phyloP scores from a whole-genome alignment of 129 eudicot genomes.

The Logfia minima region DNA sequence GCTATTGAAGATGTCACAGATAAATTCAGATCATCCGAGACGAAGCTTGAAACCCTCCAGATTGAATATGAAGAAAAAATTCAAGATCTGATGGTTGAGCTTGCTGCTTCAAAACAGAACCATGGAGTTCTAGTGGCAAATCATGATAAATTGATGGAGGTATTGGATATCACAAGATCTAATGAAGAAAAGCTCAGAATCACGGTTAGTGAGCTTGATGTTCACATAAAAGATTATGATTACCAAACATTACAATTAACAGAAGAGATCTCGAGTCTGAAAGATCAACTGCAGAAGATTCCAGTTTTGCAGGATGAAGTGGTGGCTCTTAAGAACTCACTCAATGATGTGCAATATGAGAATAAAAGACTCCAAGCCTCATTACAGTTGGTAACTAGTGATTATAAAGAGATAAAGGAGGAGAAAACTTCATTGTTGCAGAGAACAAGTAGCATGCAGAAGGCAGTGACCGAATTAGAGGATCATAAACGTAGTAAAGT shows the following conservation, averaged over 20 bases:
- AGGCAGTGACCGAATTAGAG: slow-evolving; percentile 45
- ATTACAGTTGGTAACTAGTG: slow-evolving; percentile 45
- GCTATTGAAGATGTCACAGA: slow-evolving; percentile 43
- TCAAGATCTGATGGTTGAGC: slow-evolving; percentile 36
- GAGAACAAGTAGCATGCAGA: slow-evolving; percentile 48
- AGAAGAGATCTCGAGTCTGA: slow-evolving; percentile 54
- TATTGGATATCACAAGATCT: slow-evolving; percentile 39
- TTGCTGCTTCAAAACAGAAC: slow-evolving; percentile 42
- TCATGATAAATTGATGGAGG: slow-evolving; percentile 36
- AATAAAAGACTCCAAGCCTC: slow-evolving; percentile 52
- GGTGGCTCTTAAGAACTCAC: slow-evolving; percentile 50
- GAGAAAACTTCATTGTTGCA: slow-evolving; percentile 45
- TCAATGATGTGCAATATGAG: slow-evolving; percentile 48
- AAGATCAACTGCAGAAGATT: slow-evolving; percentile 45
- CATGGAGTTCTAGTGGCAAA: slow-evolving; percentile 41
- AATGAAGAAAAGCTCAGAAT: slow-evolving; percentile 50
- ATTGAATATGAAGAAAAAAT: slow-evolving; percentile 42
- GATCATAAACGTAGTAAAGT: slow-evolving; percentile 41
- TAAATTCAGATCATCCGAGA: slow-evolving; percentile 36
- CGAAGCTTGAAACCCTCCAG: slow-evolving; percentile 31
- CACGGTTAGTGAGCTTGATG: slow-evolving; percentile 43
- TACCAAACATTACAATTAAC: slow-evolving; percentile 48
- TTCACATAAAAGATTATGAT: slow-evolving; percentile 43
- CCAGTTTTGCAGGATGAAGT: slow-evolving; percentile 57
- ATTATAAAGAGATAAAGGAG: slow-evolving; percentile 49